Evolutionary conservation across 2,329 filamentous ascomycete species (phyloP).

Genomic region (Cryoendolithus antarcticus): DNA sequence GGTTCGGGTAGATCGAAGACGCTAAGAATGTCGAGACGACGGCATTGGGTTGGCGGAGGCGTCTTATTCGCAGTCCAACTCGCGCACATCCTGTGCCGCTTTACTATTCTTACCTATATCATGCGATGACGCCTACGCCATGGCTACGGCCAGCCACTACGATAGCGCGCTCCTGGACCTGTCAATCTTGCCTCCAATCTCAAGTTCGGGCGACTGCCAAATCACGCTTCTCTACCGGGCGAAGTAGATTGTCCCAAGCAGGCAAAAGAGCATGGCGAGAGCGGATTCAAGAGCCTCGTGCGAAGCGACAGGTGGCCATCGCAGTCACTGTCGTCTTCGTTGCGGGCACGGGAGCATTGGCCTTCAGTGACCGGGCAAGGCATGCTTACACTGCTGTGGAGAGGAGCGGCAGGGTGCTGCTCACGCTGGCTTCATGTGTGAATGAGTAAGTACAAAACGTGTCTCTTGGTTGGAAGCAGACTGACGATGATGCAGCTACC

Average conservation of each 20-base stretch:
- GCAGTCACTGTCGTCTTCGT: slow-evolving; percentile 19
- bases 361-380: slow-evolving; percentile 55
- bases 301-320: slow-evolving; percentile 19
- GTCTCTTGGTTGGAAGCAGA: background rate
- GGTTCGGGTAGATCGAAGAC: no score
- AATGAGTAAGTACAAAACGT: slow-evolving; percentile 54
- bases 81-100: no score
- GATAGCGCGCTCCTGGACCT: slow-evolving; percentile 1
- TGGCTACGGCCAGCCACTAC: background rate
- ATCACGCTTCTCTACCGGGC: slow-evolving; percentile 9
- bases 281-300: slow-evolving; percentile 11
- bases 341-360: slow-evolving; percentile 30
- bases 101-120: no score
- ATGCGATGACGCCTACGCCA: no score
- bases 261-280: slow-evolving; percentile 19
- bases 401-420: slow-evolving; percentile 66
- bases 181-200: slow-evolving; percentile 2
- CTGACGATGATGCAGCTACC: slow-evolving; percentile 51
- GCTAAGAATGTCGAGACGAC: no score
- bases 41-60: no score
- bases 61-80: no score
- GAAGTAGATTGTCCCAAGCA: slow-evolving; percentile 10
- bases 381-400: slow-evolving; percentile 63
- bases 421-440: slow-evolving; percentile 66
- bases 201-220: slow-evolving; percentile 5